phyloP scores from a whole-genome alignment of 495 filamentous ascomycete genomes.

The Cudoniella acicularis region DNA sequence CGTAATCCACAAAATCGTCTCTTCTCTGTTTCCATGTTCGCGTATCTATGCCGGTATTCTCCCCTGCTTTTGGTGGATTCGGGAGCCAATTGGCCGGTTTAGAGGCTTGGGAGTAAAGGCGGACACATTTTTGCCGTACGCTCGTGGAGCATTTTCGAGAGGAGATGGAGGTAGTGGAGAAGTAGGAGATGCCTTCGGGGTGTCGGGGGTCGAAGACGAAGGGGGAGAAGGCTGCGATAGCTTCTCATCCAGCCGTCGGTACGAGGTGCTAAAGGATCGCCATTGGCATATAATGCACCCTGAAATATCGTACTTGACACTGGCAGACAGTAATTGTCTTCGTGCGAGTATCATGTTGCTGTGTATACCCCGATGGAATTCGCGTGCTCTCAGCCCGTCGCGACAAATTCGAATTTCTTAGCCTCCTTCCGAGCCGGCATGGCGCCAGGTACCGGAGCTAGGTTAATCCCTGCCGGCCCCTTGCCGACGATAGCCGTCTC shows the following conservation, averaged over 20 bases:
- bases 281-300: slow-evolving; percentile 46
- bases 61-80: slow-evolving; percentile 64
- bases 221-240: slow-evolving; percentile 16
- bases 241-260: slow-evolving; percentile 34
- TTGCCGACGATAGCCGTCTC: slow-evolving; percentile 12
- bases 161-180: slow-evolving; percentile 22
- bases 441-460: not conserved
- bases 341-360: slow-evolving; percentile 19
- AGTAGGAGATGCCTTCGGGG: slow-evolving; percentile 10
- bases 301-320: slow-evolving; percentile 17
- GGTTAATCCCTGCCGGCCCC: not conserved
- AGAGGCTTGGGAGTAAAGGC: slow-evolving; percentile 66
- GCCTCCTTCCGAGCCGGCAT: not conserved
- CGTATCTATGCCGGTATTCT: slow-evolving; percentile 74
- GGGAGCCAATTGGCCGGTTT: slow-evolving; percentile 71
- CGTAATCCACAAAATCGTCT: slow-evolving; percentile 79
- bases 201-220: slow-evolving; percentile 2
- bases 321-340: slow-evolving; percentile 14
- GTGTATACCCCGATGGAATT: not conserved
- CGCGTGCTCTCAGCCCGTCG: no score
- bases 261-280: slow-evolving; percentile 42
- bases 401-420: not conserved
- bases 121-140: slow-evolving; percentile 52
- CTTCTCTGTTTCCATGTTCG: slow-evolving; percentile 64
- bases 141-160: slow-evolving; percentile 45